Percentiles rank a stretch among this genome's conserved stretches.
Evolutionary conservation across 1,284 basidiomycete genomes (phyloP).

Genomic region (Heterobasidion irregulare): DNA sequence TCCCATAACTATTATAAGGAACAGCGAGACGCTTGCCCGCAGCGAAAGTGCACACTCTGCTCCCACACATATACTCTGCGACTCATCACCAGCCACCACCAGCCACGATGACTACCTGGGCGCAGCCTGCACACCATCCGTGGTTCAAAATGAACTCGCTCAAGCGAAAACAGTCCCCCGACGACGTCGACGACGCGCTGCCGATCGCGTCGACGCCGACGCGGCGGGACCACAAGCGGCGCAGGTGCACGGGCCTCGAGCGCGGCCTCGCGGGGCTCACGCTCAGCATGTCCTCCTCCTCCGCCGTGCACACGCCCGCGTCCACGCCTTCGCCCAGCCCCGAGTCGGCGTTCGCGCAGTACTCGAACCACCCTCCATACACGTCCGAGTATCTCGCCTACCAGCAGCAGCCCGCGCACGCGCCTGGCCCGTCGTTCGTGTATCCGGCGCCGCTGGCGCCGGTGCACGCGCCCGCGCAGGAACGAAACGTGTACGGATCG

Average conservation of each 20-base stretch:
- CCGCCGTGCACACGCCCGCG: conserved; percentile 3
- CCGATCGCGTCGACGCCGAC: background rate
- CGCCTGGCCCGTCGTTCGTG: background rate
- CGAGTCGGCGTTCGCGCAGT: too few species aligned
- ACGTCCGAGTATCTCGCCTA: background rate
- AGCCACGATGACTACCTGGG: background rate
- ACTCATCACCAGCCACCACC: too few species aligned
- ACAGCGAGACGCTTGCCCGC: too few species aligned
- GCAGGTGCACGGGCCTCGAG: conserved; percentile 43
- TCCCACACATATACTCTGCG: too few species aligned
- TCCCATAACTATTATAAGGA: too few species aligned
- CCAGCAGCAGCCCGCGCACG: background rate
- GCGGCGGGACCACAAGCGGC: conserved; percentile 30
- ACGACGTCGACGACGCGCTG: background rate
- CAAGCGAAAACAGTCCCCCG: conserved; percentile 2
- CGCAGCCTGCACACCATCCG: background rate
- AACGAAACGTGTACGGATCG: too few species aligned
- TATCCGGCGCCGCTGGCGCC: too few species aligned
- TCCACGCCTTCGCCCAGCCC: background rate
- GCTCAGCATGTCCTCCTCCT: conserved; percentile 15
- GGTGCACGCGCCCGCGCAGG: too few species aligned
- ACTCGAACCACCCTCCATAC: too few species aligned
- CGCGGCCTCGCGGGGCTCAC: conserved; percentile 47
- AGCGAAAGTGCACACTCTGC: too few species aligned
- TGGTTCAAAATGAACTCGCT: conserved; percentile 5